Evolutionary conservation across 768 basidiomycete genomes (phyloP).

Genomic region (Mycena venus): DNA sequence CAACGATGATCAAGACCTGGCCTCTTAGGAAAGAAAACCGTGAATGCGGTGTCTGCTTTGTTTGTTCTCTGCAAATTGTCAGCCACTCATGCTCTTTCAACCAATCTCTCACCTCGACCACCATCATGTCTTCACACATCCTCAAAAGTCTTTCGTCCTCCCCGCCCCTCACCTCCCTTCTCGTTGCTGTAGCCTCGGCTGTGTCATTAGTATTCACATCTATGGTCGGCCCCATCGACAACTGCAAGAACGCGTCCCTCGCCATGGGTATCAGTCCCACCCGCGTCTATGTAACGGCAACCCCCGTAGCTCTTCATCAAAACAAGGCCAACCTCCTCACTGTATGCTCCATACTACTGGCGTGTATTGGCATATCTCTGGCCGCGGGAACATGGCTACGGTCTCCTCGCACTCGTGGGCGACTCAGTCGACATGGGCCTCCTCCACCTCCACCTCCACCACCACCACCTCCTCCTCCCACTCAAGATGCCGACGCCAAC

Average conservation of each 20-base stretch:
- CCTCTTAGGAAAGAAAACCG: no score
- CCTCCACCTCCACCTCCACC: neutral
- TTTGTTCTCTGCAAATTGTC: neutral
- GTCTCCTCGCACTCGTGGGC: neutral
- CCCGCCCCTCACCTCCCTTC: neutral
- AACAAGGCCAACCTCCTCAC: neutral
- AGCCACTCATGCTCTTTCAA: neutral
- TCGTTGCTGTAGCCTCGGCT: neutral
- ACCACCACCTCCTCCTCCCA: neutral
- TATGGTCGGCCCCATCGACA: neutral
- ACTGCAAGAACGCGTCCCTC: neutral
- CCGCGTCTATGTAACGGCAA: neutral
- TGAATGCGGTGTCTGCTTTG: neutral
- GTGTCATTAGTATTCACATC: neutral
- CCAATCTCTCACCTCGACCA: neutral
- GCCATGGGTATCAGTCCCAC: neutral
- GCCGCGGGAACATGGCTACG: neutral
- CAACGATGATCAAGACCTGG: no score
- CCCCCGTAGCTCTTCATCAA: neutral
- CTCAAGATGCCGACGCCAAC: neutral
- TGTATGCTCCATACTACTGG: neutral
- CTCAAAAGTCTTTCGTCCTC: neutral
- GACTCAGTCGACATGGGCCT: neutral
- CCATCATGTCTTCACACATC: neutral
- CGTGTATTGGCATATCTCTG: neutral